These are phyloP conservation scores for Bipolaris zeicola DNA, from an alignment of 2,329 filamentous ascomycete genomes.

Conservation along the genomic window DNA sequence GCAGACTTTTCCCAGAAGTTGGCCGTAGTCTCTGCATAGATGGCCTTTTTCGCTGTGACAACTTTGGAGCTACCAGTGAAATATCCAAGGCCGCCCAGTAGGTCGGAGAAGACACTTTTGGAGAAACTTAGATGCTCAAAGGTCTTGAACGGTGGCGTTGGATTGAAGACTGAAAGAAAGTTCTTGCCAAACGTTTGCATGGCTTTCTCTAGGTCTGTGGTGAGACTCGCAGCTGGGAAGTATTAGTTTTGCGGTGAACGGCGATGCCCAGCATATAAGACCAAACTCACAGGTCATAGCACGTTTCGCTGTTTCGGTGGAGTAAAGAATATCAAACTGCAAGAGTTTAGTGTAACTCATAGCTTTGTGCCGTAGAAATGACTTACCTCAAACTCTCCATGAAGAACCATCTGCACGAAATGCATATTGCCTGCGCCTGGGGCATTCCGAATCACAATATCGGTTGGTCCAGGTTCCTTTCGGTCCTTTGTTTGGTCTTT, in stretches of 20 bases:
- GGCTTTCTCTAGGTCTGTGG: conserved; percentile 66
- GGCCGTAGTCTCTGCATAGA: conserved; percentile 92
- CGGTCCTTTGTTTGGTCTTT: conserved; percentile 61
- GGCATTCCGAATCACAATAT: conserved; percentile 63
- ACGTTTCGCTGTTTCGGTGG: conserved; percentile 70
- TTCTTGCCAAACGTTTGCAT: conserved; percentile 71
- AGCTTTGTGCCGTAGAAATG: not conserved
- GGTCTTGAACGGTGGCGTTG: conserved; percentile 75
- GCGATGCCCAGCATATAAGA: too few species aligned
- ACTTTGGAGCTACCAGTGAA: conserved; percentile 86
- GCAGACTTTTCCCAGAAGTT: conserved; percentile 92
- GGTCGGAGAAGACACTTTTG: conserved; percentile 86
- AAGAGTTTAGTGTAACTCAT: conserved; percentile 1
- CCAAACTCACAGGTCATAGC: conserved; percentile 56
- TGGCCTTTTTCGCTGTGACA: conserved; percentile 82
- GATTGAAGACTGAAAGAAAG: conserved; percentile 71
- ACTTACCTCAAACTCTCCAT: conserved; percentile 74
- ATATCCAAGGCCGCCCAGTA: conserved; percentile 90
- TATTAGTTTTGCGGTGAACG: conserved; percentile 14
- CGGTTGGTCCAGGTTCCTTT: conserved; percentile 18
- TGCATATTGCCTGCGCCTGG: conserved; percentile 78
- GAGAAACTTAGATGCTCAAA: conserved; percentile 76
- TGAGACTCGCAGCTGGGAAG: conserved; percentile 62
- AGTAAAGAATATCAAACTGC: conserved; percentile 87
- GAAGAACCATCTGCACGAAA: conserved; percentile 85